Base-by-base conservation (phyloP, 257 asterid species). In the Linderniella brevidens region DNA sequence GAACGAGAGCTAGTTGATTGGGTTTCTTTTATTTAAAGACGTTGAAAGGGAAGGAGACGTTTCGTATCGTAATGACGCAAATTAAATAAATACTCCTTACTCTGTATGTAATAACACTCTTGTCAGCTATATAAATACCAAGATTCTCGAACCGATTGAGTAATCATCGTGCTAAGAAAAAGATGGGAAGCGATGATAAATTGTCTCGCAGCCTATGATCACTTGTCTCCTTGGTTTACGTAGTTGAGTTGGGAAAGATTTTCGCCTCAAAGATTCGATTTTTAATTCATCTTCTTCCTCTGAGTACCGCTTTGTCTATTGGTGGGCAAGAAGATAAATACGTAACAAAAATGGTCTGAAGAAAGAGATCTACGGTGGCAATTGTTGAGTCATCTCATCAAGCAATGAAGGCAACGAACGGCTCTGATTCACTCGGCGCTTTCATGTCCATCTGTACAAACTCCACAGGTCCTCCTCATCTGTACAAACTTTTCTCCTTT, bases 391-490 rank as follows among this genome's bases (percentile, higher is more conserved):
- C 13, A 48, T 56, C 64, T 67, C 13, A 48, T 56, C 64, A 49
- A 47, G 70, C 56, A 45, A 87, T 87, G 97, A 83, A 87, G 94
- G 77, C 95, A 68, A 76, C 65, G 11, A 57, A 68, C 60, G 74
- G 83, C 59, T 71, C 85, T 50, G 94, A 82, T 73, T 77, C 93
- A 38, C 63, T 80, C 78, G 83, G 88, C 62, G 88, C 75, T 63
- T 60, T 83, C 66, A 83, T 87, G 78, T 60, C 95, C 68, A 76
- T 87, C 56, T 87, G 93, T 74, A 95, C 95, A 57, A 70, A 72
- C 62, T 53, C 93, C 43, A 58, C 95, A 87, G 97, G 97, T 87
- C 71, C 60, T 17, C 13, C 14, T 49, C 16, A 0, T 42, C 9
- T n/a, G 32, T 25, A 25, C 3, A 25, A 6, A 6, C 6, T 25